Conservation (phyloP, 495 filamentous ascomycete species). For the Cercophora scortea region DNA sequence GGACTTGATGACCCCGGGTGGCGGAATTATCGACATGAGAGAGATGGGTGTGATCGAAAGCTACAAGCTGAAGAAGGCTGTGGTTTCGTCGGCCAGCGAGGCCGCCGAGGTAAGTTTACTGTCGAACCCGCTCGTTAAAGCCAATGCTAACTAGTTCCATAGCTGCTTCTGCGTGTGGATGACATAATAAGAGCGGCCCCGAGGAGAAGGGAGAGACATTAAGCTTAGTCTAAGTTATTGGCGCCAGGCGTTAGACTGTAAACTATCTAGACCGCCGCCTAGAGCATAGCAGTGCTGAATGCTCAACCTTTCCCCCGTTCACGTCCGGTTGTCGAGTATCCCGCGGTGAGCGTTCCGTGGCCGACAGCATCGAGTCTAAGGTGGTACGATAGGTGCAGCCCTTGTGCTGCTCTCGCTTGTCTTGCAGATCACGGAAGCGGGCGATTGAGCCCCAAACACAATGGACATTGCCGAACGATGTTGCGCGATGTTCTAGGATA, state of each 20-base stretch:
- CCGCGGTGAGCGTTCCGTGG: no score
- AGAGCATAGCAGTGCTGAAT: neutral
- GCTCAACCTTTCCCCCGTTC: neutral
- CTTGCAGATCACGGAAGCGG: no score
- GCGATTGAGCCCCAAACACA: no score
- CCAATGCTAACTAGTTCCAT: constrained; percentile 6
- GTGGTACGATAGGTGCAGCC: no score
- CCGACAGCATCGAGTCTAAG: no score
- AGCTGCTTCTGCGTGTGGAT: constrained; percentile 30
- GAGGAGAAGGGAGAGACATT: constrained; percentile 26
- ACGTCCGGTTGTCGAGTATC: no score
- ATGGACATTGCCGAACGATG: no score
- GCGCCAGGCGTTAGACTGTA: neutral
- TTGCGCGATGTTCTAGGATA: no score
- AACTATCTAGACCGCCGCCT: neutral
- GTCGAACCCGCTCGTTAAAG: neutral
- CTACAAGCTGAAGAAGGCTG: constrained; percentile 96
- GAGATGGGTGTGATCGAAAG: constrained; percentile 94
- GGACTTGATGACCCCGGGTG: constrained; percentile 82
- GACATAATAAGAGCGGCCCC: constrained; percentile 34
- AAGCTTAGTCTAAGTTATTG: neutral
- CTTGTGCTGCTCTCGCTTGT: no score
- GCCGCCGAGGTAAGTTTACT: constrained; percentile 74
- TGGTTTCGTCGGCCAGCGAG: constrained; percentile 90
- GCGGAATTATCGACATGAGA: constrained; percentile 92